Evolutionary conservation across 2,329 filamentous ascomycete species (phyloP).

Genomic region (Aspergillus fijiensis): DNA sequence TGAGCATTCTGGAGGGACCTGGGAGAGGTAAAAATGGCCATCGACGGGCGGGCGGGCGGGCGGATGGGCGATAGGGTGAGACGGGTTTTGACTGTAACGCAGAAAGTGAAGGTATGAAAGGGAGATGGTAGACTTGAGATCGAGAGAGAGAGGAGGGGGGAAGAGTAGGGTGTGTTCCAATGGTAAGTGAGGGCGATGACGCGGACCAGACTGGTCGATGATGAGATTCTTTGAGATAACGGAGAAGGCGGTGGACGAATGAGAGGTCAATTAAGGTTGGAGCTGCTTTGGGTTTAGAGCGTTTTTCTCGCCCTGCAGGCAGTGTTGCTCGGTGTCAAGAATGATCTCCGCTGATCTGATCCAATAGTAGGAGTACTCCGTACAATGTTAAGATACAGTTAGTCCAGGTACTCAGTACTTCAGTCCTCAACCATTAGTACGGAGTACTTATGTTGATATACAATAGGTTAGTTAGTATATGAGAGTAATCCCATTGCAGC

Average conservation of each 20-base stretch:
- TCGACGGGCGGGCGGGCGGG: conserved; percentile 18
- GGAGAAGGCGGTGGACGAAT: conserved; percentile 6
- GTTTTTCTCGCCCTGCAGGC: not conserved
- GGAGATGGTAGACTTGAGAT: not conserved
- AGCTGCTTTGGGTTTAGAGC: not conserved
- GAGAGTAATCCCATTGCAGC: no score
- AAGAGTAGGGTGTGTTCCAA: not conserved
- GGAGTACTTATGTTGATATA: no score
- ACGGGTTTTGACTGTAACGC: not conserved
- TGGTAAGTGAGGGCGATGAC: not conserved
- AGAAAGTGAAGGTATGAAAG: not conserved
- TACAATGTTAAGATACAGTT: no score
- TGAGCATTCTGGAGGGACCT: conserved; percentile 50
- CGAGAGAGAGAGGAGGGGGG: not conserved
- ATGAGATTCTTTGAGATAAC: conserved; percentile 3
- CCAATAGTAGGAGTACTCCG: no score
- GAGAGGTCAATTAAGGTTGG: conserved; percentile 2
- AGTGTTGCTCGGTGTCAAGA: no score
- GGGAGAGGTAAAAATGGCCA: conserved; percentile 49
- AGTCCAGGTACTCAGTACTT: no score
- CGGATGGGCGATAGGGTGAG: not conserved
- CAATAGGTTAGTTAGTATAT: no score
- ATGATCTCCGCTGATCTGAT: no score
- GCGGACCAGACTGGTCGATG: conserved; percentile 1
- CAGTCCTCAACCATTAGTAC: not conserved